Conservation (phyloP, 805 yeast species). For the Cyberlindnera veronae region DNA sequence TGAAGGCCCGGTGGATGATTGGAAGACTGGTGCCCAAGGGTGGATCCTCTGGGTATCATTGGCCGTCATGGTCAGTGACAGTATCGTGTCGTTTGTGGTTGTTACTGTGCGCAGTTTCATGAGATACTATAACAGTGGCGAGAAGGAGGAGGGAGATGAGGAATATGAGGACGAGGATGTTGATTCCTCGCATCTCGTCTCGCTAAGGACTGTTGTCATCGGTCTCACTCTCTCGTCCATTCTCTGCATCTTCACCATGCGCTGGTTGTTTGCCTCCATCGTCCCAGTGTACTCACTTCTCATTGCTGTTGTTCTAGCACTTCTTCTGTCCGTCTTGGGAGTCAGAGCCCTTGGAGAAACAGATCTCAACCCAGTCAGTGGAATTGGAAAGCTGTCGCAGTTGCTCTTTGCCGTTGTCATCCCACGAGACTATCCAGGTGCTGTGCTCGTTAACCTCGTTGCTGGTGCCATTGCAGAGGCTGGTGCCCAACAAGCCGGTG, state of each 20-base stretch:
- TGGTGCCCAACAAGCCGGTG: constrained; percentile 99
- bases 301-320: constrained; percentile 69
- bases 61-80: constrained; percentile 91
- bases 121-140: constrained; percentile 11
- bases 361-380: constrained; percentile 94
- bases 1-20: constrained; percentile 82
- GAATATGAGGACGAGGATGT: constrained; percentile 31
- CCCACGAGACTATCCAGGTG: constrained; percentile 72
- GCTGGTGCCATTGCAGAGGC: constrained; percentile 99
- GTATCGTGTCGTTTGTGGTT: constrained; percentile 73
- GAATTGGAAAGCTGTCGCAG: constrained; percentile 93
- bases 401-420: constrained; percentile 78
- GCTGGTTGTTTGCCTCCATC: constrained; percentile 58
- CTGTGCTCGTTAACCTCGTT: constrained; percentile 77
- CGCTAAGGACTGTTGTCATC: constrained; percentile 41
- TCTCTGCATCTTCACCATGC: constrained; percentile 62
- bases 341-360: constrained; percentile 96
- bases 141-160: constrained; percentile 16
- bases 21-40: constrained; percentile 94
- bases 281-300: constrained; percentile 70
- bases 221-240: constrained; percentile 69
- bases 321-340: constrained; percentile 78
- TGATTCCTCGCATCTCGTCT: constrained; percentile 57
- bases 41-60: constrained; percentile 96
- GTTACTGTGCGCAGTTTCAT: constrained; percentile 46